A percentile compares a stretch with the other conserved stretches of the same genome.
Conservation (phyloP, 192 early-diverging fungal genomes). For the Gigaspora rosea region DNA sequence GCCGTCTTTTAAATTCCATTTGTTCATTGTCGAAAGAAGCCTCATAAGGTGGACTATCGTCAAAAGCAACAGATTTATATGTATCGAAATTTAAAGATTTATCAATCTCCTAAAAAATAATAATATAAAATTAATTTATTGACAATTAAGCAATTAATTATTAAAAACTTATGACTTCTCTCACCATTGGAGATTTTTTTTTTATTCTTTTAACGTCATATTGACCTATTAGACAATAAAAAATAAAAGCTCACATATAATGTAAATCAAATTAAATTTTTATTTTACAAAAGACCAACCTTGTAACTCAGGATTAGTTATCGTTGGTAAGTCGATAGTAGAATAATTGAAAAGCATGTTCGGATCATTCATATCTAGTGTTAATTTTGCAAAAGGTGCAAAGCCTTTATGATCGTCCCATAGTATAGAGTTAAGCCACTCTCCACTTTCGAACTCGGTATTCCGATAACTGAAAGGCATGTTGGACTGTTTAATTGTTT, state of each 20-base stretch:
- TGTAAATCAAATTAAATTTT: no score
- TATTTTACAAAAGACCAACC: background rate
- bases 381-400: constrained; percentile 56
- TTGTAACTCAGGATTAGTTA: background rate
- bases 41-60: background rate
- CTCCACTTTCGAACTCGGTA: constrained; percentile 57
- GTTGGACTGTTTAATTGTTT: background rate
- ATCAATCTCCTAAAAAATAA: no score
- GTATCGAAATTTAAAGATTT: background rate
- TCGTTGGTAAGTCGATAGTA: constrained; percentile 46
- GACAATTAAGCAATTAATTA: no score
- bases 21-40: constrained; percentile 47
- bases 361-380: constrained; percentile 68
- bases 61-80: background rate
- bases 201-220: no score
- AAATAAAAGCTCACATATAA: no score
- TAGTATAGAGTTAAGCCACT: constrained; percentile 76
- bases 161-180: no score
- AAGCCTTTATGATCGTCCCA: constrained; percentile 73
- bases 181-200: no score
- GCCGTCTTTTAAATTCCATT: constrained; percentile 76
- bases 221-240: no score
- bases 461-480: background rate
- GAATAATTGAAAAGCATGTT: constrained; percentile 75
- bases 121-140: no score